phyloP scores from a whole-genome alignment of 306 rosid species.

The Trifolium subterraneum region DNA sequence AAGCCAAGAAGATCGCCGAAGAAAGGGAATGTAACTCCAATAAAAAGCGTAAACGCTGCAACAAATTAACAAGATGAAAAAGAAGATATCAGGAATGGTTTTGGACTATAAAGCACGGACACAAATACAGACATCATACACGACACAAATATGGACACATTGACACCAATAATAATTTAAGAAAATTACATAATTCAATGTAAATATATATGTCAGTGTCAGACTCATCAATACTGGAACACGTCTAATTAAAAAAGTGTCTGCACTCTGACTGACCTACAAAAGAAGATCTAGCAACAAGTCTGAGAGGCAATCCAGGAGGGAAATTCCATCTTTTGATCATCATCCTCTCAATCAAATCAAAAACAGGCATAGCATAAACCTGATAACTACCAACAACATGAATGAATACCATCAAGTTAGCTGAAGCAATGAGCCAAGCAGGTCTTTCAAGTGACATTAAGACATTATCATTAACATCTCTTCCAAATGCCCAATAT shows the following conservation, averaged over 20 bases:
- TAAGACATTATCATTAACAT: conserved; percentile 78
- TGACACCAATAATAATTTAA: no score
- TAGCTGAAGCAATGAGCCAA: conserved; percentile 93
- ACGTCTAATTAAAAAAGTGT: no score
- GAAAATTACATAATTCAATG: no score
- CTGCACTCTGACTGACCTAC: conserved; percentile 50
- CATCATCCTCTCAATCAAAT: conserved; percentile 73
- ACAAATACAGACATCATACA: no score
- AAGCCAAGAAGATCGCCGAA: conserved; percentile 96
- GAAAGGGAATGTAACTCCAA: conserved; percentile 89
- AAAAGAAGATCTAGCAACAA: conserved; percentile 74
- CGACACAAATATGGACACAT: no score
- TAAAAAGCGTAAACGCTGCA: conserved; percentile 76
- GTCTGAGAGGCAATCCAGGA: conserved; percentile 72
- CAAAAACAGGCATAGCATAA: conserved; percentile 92
- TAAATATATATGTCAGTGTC: no score
- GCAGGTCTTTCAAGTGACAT: conserved; percentile 68
- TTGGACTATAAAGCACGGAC: no score
- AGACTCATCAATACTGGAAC: no score
- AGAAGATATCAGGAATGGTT: no score
- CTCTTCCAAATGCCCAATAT: conserved; percentile 91
- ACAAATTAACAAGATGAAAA: neutral
- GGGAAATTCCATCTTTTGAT: conserved; percentile 58
- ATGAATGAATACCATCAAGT: conserved; percentile 87
- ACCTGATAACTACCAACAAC: conserved; percentile 98